These are phyloP conservation scores for Prunus salicina DNA, from an alignment of 306 rosid genomes.

Conservation along the genomic window DNA sequence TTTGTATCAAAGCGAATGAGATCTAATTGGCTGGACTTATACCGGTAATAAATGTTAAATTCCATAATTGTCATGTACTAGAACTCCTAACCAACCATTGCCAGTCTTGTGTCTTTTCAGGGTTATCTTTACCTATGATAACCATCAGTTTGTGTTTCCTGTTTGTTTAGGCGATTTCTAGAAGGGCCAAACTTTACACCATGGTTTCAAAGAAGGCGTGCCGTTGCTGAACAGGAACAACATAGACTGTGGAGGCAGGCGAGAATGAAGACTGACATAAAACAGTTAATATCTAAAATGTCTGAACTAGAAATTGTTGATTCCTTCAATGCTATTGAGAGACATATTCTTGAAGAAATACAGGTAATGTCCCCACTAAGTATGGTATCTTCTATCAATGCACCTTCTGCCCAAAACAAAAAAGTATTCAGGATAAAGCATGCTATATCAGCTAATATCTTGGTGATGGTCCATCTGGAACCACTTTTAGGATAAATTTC, in stretches of 20 bases:
- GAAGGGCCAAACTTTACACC: conserved; percentile 83
- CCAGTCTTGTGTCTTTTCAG: not conserved
- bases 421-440: not conserved
- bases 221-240: conserved; percentile 82
- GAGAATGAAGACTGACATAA: conserved; percentile 68
- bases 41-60: conserved; percentile 48
- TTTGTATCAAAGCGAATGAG: conserved; percentile 81
- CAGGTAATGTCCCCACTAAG: conserved; percentile 41
- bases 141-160: conserved; percentile 9
- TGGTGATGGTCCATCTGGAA: not conserved
- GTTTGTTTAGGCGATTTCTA: conserved; percentile 64
- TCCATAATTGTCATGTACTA: conserved; percentile 3
- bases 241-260: conserved; percentile 81
- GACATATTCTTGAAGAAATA: conserved; percentile 66
- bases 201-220: conserved; percentile 80
- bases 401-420: not conserved
- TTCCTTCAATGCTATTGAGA: conserved; percentile 68
- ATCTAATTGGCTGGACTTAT: conserved; percentile 86
- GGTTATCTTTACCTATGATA: not conserved
- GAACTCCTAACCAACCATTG: conserved; percentile 13
- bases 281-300: conserved; percentile 52
- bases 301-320: conserved; percentile 80
- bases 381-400: not conserved
- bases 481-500: not conserved
- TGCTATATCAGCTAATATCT: not conserved